A percentile compares a stretch with the other conserved stretches of the same genome.
Conservation (phyloP, 371 early-diverging fungal species). For the Mortierella sp. region DNA sequence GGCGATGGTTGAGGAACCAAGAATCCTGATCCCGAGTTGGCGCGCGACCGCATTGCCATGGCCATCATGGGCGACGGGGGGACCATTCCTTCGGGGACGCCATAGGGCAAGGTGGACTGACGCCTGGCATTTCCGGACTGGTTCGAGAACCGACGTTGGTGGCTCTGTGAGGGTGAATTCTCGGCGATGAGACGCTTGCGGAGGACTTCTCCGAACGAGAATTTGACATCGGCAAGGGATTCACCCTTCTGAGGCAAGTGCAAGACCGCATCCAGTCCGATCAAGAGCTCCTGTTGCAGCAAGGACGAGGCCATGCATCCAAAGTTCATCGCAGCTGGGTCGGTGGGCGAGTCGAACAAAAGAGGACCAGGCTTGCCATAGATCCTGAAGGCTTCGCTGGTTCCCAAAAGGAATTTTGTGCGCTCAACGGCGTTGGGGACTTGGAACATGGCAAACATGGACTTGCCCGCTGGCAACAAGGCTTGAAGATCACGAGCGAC, state of each 20-base stretch:
- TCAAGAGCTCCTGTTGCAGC: constrained; percentile 57
- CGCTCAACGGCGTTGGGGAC: constrained; percentile 47
- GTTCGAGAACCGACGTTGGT: constrained; percentile 24
- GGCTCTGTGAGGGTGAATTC: constrained; percentile 20
- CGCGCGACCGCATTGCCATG: constrained; percentile 57
- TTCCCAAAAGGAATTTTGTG: constrained; percentile 50
- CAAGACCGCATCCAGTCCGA: constrained; percentile 52
- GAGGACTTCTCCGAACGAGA: constrained; percentile 50
- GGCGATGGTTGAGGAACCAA: constrained; percentile 50
- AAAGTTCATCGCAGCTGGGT: constrained; percentile 58
- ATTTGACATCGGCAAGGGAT: constrained; percentile 55
- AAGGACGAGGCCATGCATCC: constrained; percentile 57
- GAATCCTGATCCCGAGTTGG: constrained; percentile 48
- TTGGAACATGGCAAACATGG: constrained; percentile 56
- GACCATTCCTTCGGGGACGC: constrained; percentile 20
- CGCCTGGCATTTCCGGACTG: constrained; percentile 20
- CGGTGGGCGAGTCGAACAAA: constrained; percentile 48
- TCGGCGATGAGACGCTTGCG: constrained; percentile 54
- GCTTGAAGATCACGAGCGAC: constrained; percentile 39
- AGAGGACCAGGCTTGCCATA: constrained; percentile 55
- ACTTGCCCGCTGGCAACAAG: constrained; percentile 38
- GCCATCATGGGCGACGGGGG: constrained; percentile 49
- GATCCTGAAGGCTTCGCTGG: constrained; percentile 54
- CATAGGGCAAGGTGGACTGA: constrained; percentile 25
- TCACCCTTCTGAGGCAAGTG: constrained; percentile 53